A percentile compares a stretch with the other conserved stretches of the same genome.
Evolutionary conservation across 495 filamentous ascomycete genomes (phyloP).

Genomic region (Penicillium paxilli): DNA sequence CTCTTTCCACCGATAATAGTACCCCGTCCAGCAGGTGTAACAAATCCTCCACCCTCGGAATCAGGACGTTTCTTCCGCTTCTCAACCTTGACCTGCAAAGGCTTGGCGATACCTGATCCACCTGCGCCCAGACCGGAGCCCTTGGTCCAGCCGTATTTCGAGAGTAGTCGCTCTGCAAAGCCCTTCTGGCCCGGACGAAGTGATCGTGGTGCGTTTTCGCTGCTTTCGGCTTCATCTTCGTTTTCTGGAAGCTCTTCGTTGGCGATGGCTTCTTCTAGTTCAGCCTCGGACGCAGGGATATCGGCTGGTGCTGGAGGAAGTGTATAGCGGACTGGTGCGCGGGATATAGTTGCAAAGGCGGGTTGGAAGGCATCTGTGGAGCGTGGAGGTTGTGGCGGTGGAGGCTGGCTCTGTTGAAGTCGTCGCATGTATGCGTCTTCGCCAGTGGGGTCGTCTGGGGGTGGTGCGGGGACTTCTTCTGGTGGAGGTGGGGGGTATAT

Average conservation of each 20-base stretch:
- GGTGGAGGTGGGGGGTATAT: slow-evolving; percentile 35
- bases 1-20: slow-evolving; percentile 74
- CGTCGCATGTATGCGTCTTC: slow-evolving; percentile 70
- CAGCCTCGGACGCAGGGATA: slow-evolving; percentile 55
- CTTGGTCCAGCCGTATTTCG: slow-evolving; percentile 89
- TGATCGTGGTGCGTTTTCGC: slow-evolving; percentile 58
- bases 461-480: slow-evolving; percentile 38
- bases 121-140: slow-evolving; percentile 84
- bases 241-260: slow-evolving; percentile 48
- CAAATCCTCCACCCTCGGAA: slow-evolving; percentile 77
- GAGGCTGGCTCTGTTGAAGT: slow-evolving; percentile 47
- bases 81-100: slow-evolving; percentile 78
- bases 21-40: slow-evolving; percentile 65
- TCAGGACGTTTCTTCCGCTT: slow-evolving; percentile 78
- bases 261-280: slow-evolving; percentile 51
- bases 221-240: slow-evolving; percentile 5
- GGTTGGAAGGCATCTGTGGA: slow-evolving; percentile 42
- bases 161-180: slow-evolving; percentile 83
- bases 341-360: slow-evolving; percentile 66
- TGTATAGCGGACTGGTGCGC: slow-evolving; percentile 82
- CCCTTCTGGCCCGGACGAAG: slow-evolving; percentile 76
- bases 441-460: slow-evolving; percentile 56
- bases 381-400: slow-evolving; percentile 32
- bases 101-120: slow-evolving; percentile 76
- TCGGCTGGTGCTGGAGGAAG: slow-evolving; percentile 60